Percentiles rank a stretch among this genome's conserved stretches.
Conservation (phyloP, 331 rosid species). For the Pyracantha coccinea region DNA sequence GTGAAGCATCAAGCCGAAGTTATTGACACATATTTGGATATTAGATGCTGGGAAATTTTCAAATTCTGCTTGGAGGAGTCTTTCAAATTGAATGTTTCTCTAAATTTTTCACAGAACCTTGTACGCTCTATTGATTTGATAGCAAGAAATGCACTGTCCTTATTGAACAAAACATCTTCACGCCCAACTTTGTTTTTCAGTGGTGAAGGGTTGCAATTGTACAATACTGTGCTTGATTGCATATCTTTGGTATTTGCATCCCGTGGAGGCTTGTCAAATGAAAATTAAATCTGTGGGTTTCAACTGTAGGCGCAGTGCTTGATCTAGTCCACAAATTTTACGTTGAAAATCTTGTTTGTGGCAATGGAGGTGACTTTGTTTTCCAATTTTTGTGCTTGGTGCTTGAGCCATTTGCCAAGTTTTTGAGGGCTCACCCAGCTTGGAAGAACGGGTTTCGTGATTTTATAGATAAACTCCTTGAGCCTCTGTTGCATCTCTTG, state of each 20-base stretch:
- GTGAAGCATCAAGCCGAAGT: constrained; percentile 27
- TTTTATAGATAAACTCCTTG: constrained; percentile 72
- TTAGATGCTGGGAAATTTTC: constrained; percentile 78
- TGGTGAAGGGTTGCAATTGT: constrained; percentile 37
- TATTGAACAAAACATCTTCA: constrained; percentile 20
- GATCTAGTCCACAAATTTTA: constrained; percentile 47
- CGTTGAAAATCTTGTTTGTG: constrained; percentile 32
- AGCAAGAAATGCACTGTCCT: constrained; percentile 38
- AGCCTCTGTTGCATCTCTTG: constrained; percentile 59
- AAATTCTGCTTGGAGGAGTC: constrained; percentile 78
- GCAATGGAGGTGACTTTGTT: constrained; percentile 37
- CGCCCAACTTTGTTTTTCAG: constrained; percentile 9
- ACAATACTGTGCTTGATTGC: constrained; percentile 53
- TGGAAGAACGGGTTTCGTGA: constrained; percentile 62
- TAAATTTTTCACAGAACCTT: constrained; percentile 59
- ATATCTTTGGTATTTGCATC: constrained; percentile 64
- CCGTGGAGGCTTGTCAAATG: constrained; percentile 62
- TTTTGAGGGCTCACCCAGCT: constrained; percentile 55
- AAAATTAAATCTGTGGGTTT: constrained; percentile 71
- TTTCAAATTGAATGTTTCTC: constrained; percentile 31
- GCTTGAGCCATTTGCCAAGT: constrained; percentile 76
- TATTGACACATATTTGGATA: constrained; percentile 48
- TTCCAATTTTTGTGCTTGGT: constrained; percentile 43
- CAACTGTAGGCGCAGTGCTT: constrained; percentile 38
- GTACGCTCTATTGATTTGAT: constrained; percentile 44